phyloP scores from a whole-genome alignment of 169 alveolate species.

The Cryptosporidium ubiquitum region DNA sequence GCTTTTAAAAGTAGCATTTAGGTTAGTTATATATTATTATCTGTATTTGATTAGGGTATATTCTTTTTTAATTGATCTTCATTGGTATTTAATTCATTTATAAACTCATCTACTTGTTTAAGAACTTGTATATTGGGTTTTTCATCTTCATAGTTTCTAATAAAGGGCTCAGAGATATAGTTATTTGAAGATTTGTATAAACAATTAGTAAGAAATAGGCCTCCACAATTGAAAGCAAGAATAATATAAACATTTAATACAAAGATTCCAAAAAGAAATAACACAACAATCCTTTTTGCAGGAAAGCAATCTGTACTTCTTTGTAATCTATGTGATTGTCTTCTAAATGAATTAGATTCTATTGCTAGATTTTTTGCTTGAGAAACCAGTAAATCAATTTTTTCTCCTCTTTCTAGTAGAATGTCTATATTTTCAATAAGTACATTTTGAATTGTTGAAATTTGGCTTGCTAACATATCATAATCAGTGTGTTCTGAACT shows the following conservation, averaged over 20 bases:
- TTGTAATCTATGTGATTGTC: conserved; percentile 54
- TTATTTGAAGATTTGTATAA: neutral
- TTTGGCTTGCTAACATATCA: conserved; percentile 23
- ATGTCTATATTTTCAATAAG: conserved; percentile 56
- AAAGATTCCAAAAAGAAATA: neutral
- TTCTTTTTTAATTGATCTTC: neutral
- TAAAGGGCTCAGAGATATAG: neutral
- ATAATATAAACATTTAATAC: neutral
- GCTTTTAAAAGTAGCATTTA: neutral
- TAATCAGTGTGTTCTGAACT: conserved; percentile 10
- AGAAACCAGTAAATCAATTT: conserved; percentile 46
- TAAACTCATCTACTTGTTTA: neutral
- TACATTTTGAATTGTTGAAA: conserved; percentile 51
- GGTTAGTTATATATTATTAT: neutral
- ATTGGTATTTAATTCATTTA: neutral
- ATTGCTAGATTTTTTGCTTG: conserved; percentile 29
- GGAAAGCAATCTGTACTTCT: neutral
- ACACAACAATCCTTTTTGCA: neutral
- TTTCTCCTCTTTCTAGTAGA: conserved; percentile 43
- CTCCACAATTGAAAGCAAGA: conserved; percentile 7
- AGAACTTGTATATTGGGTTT: neutral
- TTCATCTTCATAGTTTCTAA: neutral
- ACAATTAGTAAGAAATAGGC: conserved; percentile 2
- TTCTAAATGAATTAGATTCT: conserved; percentile 25
- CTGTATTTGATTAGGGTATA: neutral